A percentile compares a stretch with the other conserved stretches of the same genome.
Conservation (phyloP, 2,329 filamentous ascomycete genomes). For the Ophiostoma ips region DNA sequence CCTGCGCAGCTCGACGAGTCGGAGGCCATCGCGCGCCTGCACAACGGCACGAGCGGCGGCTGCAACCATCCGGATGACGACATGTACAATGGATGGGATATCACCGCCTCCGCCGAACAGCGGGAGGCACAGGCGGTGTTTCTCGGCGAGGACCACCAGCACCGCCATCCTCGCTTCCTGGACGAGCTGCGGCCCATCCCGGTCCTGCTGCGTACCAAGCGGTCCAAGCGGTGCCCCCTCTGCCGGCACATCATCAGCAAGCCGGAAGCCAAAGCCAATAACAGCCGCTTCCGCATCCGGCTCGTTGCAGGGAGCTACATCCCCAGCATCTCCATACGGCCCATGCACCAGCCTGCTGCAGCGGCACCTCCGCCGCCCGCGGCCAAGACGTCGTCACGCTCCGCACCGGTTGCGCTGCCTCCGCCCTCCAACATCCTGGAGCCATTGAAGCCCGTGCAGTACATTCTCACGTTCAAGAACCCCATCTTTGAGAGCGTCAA, state of each 20-base stretch:
- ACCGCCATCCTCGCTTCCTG: constrained; percentile 44
- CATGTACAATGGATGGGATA: constrained; percentile 42
- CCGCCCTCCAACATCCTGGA: constrained; percentile 27
- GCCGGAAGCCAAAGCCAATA: constrained; percentile 79
- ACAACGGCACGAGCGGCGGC: constrained; percentile 3
- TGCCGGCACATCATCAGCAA: constrained; percentile 94
- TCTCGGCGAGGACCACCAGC: constrained; percentile 30
- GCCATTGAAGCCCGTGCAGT: constrained; percentile 55
- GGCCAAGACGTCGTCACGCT: constrained; percentile 13
- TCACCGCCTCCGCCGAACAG: constrained; percentile 39
- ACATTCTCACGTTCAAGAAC: constrained; percentile 81
- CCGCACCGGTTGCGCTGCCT: constrained; percentile 10
- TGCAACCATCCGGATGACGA: neutral
- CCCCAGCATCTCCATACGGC: constrained; percentile 62
- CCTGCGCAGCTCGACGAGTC: constrained; percentile 48
- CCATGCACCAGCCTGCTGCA: constrained; percentile 31
- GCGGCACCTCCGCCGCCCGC: neutral
- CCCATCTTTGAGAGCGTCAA: constrained; percentile 85
- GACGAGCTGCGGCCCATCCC: constrained; percentile 70
- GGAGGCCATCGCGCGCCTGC: constrained; percentile 45
- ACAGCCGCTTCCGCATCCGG: constrained; percentile 83
- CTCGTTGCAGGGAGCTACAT: constrained; percentile 81
- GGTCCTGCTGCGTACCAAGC: constrained; percentile 75
- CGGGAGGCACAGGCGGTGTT: constrained; percentile 28
- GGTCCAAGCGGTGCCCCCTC: constrained; percentile 80